Base-by-base conservation (phyloP, 371 early-diverging fungal genomes). In the Mortierella sp. region DNA sequence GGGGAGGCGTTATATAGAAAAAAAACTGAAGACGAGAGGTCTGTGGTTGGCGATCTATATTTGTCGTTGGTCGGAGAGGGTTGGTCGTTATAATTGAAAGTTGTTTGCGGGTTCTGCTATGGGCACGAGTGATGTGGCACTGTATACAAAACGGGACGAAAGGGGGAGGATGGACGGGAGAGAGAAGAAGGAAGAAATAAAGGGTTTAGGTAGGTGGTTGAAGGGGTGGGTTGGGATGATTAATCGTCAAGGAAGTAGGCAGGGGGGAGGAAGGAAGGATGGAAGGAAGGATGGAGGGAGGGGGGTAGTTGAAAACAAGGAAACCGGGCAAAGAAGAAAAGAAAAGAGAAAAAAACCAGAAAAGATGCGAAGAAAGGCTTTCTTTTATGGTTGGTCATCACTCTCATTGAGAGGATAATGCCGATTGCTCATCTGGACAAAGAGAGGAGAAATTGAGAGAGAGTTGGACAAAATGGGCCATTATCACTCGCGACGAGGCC, bases 121-220 rank as follows among this genome's bases (percentile, higher is more conserved):
- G n/a, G 44, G 68, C 24, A 68, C 24, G 44, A 68, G 68, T 24
- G 68, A 68, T 68, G 68, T 68, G 73, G 52, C 52, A 48, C 47
- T 52, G 47, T 42, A 54, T n/a, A 21, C 52, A 50, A 73, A 48
- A 73, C 73, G 73, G 73, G 74, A 74, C 58, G 74, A 38, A 44
- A 74, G 72, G 70, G 24, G 45, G 42, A 68, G 44, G 76, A 42
- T 19, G 26, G 47, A 54, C 74, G 38, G 58, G 38, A 44, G 28
- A 10, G 44, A 11, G 21, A 11, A 10, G 68, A 42, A 50, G 16
- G 50, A 16, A 16, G 0, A 16, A 14, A 16, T 14, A 14, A 42
- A 42, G 68, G 68, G 24, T 24, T 34, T 21, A 24, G 2, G 50
- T 38, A 38, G 60, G 60, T 60, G 60, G 60, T 16, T 31, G n/a